Evolutionary conservation across 2,329 filamentous ascomycete genomes (phyloP), one percentile per base, ranked within the genome.

Genomic region (Ascochyta pisi): DNA sequence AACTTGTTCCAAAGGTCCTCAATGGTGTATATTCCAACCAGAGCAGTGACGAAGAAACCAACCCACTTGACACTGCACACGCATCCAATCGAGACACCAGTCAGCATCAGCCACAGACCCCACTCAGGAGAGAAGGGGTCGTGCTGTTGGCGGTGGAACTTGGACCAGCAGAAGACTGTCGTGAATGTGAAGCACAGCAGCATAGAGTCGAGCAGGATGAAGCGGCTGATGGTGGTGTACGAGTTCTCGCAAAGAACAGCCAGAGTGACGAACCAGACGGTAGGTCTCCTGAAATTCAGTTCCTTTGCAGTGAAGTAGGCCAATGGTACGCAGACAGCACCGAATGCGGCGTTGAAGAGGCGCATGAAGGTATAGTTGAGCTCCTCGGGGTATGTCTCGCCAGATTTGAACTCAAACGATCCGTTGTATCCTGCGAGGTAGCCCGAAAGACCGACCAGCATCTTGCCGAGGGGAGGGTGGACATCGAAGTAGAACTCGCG

Each of bases 181-280:
- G 92, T 93, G 67, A 98, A 95, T n/a, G 96, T 99, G 74, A 96
- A 97, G 81, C 93, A 98, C 35, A 99, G 85, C 47, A 99, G 86
- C 95, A 99, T 99, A 0, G 95, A 98, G 78, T 99, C 95, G 69
- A 99, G 87, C 23, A 99, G 88, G 69, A 99, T 98, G 76, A 99
- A 99, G 58, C 95, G 88, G 79, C 93, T 97, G 78, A 99, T 99
- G 29, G 96, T 98, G 44, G 95, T 96, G 81, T 98, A 99, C 47
- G 95, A 98, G 82, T 99, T 99, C 78, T 99, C 95, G 82, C 92
- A 99, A 38, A 99, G 86, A 40, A 99, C 93, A 91, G 97, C 97
- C 67, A 98, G 82, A 19, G 93, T 95, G 55, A 98, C 88, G 54
- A 99, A 84, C 95, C 95, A 99, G 65, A 97, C 91, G 45, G 93